Conservation (phyloP, 768 basidiomycete species). For the Leccinum truebloodii region DNA sequence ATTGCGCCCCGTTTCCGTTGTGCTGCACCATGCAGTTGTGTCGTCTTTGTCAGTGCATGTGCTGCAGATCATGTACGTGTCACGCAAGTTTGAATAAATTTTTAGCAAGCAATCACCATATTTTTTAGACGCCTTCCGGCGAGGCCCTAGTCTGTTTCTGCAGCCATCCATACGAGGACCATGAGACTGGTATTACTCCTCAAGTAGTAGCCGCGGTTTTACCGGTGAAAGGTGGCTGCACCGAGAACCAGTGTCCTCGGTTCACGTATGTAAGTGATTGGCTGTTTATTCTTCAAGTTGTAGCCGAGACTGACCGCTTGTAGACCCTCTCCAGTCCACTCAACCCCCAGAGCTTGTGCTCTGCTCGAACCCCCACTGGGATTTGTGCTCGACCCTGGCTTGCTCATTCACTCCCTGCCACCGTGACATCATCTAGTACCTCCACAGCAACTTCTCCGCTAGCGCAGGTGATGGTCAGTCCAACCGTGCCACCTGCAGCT, state of each 20-base stretch:
- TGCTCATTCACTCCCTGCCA: neutral
- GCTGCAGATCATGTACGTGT: no score
- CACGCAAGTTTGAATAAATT: no score
- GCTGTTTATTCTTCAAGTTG: no score
- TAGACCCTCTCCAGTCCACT: neutral
- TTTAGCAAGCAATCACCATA: no score
- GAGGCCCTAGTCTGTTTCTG: neutral
- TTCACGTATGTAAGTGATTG: neutral
- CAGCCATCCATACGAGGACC: neutral
- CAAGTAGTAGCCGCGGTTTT: neutral
- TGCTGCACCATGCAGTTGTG: no score
- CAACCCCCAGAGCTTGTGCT: neutral
- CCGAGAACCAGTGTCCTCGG: neutral
- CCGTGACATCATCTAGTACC: no score
- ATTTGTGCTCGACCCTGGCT: neutral
- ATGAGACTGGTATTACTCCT: neutral
- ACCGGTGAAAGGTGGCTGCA: neutral
- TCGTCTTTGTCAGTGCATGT: no score
- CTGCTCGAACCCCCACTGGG: neutral
- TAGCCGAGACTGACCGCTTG: neutral
- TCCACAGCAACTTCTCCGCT: neutral
- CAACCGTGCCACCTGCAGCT: neutral
- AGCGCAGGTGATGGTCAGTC: neutral
- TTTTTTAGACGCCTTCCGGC: no score
- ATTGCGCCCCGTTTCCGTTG: no score